Percentiles rank a stretch among this genome's conserved stretches.
Evolutionary conservation across 257 asterid species (phyloP).

Genomic region (Lycium barbarum): DNA sequence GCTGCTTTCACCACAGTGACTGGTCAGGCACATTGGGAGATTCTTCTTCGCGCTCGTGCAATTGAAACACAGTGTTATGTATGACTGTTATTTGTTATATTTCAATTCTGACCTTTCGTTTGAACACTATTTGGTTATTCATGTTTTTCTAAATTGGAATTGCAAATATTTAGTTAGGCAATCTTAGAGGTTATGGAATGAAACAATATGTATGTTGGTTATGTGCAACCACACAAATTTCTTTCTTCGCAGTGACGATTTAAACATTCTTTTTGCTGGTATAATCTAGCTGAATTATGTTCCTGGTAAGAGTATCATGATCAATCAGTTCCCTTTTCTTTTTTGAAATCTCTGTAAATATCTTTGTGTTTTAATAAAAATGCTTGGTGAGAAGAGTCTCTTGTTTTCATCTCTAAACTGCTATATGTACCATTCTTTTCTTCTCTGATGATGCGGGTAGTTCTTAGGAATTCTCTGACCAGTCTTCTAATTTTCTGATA

Average conservation of each 20-base stretch:
- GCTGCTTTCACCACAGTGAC: constrained; percentile 88
- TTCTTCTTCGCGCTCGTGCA: constrained; percentile 94
- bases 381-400: background rate
- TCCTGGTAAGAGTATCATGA: background rate
- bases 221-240: background rate
- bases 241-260: background rate
- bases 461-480: background rate
- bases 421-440: background rate
- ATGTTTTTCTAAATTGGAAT: background rate
- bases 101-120: background rate
- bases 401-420: background rate
- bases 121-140: background rate
- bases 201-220: background rate
- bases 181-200: background rate
- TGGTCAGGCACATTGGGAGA: constrained; percentile 95
- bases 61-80: constrained; percentile 96
- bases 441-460: background rate
- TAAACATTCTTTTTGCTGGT: background rate
- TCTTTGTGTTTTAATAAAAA: background rate
- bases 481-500: background rate
- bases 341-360: background rate
- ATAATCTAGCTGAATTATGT: background rate
- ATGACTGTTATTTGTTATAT: constrained; percentile 28
- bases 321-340: background rate
- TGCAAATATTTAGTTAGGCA: constrained; percentile 4